Evolutionary conservation across 805 yeast genomes (phyloP).

Genomic region (Spathaspora boniae): DNA sequence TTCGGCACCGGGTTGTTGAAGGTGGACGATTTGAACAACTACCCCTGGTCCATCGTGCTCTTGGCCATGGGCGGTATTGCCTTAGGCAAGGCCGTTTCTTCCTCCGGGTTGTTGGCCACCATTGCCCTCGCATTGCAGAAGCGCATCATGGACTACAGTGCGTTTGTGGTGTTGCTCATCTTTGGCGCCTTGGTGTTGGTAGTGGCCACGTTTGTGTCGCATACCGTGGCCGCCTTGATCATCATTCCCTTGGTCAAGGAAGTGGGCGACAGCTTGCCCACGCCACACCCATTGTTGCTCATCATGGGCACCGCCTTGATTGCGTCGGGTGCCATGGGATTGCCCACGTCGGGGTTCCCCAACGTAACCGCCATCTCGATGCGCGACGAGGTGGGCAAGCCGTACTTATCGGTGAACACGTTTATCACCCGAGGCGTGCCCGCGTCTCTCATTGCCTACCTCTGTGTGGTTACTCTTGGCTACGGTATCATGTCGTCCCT

Average conservation of each 20-base stretch:
- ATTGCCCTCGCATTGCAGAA: conserved; percentile 44
- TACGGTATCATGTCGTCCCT: conserved; percentile 37
- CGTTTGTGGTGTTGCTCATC: conserved; percentile 44
- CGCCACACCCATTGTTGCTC: conserved; percentile 36
- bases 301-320: conserved; percentile 41
- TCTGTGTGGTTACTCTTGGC: conserved; percentile 34
- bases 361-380: conserved; percentile 42
- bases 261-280: conserved; percentile 34
- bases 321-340: conserved; percentile 44
- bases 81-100: conserved; percentile 48
- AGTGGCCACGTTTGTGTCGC: conserved; percentile 43
- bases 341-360: conserved; percentile 44
- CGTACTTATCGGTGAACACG: conserved; percentile 38
- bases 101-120: conserved; percentile 46
- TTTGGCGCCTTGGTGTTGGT: conserved; percentile 41
- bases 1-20: conserved; percentile 49
- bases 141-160: conserved; percentile 38
- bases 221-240: conserved; percentile 43
- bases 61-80: conserved; percentile 58
- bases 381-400: conserved; percentile 40
- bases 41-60: conserved; percentile 53
- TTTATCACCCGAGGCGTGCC: conserved; percentile 44
- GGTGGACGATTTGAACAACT: conserved; percentile 46
- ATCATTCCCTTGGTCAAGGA: conserved; percentile 41
- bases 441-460: conserved; percentile 35